phyloP scores from a whole-genome alignment of 441 rosid species.

The Pelargonium citronellum region DNA sequence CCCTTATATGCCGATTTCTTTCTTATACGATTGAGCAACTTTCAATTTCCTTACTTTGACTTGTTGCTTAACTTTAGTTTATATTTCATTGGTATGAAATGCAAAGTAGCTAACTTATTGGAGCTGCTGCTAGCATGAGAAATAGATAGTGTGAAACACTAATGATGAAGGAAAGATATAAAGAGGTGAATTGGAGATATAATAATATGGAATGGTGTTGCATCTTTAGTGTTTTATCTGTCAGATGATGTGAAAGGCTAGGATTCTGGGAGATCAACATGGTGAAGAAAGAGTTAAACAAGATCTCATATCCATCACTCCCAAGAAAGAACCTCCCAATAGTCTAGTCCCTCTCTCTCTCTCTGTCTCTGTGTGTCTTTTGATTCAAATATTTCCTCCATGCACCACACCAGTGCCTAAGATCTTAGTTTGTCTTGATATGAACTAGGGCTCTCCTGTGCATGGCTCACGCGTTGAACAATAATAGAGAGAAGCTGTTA shows the following conservation, averaged over 20 bases:
- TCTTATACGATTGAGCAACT: background rate
- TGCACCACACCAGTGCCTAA: slow-evolving; percentile 5
- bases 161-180: background rate
- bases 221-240: background rate
- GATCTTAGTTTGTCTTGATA: background rate
- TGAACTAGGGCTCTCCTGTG: background rate
- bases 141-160: too few species aligned
- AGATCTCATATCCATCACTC: slow-evolving; percentile 17
- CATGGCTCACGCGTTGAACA: background rate
- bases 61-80: background rate
- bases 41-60: background rate
- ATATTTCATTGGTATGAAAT: background rate
- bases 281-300: slow-evolving; percentile 24
- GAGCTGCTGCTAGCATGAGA: background rate
- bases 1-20: background rate
- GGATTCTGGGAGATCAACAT: slow-evolving; percentile 26
- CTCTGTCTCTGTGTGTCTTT: background rate
- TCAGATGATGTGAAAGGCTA: slow-evolving; percentile 29
- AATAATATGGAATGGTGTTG: background rate
- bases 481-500: too few species aligned
- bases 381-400: slow-evolving; percentile 9
- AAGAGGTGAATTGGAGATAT: background rate
- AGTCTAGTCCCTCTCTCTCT: slow-evolving; percentile 13
- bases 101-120: background rate
- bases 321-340: slow-evolving; percentile 7